phyloP scores from a whole-genome alignment of 495 filamentous ascomycete species.

The Penicillium herquei region DNA sequence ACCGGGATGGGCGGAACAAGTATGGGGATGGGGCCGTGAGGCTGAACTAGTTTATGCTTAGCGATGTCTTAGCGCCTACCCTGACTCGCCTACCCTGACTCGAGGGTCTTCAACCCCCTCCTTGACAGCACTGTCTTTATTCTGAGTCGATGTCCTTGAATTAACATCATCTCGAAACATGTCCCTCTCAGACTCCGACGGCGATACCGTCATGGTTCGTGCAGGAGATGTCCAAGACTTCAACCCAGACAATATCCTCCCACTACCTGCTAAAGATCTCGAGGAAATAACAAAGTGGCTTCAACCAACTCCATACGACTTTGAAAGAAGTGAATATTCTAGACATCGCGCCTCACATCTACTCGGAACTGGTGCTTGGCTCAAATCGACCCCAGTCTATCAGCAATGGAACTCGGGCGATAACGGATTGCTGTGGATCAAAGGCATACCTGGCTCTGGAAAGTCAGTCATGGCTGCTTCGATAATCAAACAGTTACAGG shows the following conservation, averaged over 20 bases:
- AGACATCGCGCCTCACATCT: constrained; percentile 11
- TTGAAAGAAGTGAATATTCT: constrained; percentile 11
- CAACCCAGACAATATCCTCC: not conserved
- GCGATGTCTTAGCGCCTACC: too few species aligned
- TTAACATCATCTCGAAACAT: not conserved
- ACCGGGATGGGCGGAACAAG: too few species aligned
- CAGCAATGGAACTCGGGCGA: constrained; percentile 10
- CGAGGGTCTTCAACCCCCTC: too few species aligned
- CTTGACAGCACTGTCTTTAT: too few species aligned
- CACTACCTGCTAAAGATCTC: not conserved
- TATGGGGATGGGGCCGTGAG: too few species aligned
- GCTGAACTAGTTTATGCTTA: too few species aligned
- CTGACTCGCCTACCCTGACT: too few species aligned
- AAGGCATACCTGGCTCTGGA: constrained; percentile 82
- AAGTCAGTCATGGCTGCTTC: constrained; percentile 70
- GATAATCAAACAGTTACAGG: constrained; percentile 30
- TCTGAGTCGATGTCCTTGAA: too few species aligned
- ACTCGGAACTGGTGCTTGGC: constrained; percentile 11
- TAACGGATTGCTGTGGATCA: constrained; percentile 14
- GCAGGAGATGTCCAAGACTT: not conserved
- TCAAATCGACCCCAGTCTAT: constrained; percentile 12
- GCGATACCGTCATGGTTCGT: not conserved
- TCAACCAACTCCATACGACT: constrained; percentile 18
- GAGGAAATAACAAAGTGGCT: constrained; percentile 14
- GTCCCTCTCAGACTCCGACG: not conserved